Percentiles rank a stretch among this genome's conserved stretches.
Evolutionary conservation across 2,329 filamentous ascomycete species (phyloP).

Genomic region (Incumbomyces lentus): DNA sequence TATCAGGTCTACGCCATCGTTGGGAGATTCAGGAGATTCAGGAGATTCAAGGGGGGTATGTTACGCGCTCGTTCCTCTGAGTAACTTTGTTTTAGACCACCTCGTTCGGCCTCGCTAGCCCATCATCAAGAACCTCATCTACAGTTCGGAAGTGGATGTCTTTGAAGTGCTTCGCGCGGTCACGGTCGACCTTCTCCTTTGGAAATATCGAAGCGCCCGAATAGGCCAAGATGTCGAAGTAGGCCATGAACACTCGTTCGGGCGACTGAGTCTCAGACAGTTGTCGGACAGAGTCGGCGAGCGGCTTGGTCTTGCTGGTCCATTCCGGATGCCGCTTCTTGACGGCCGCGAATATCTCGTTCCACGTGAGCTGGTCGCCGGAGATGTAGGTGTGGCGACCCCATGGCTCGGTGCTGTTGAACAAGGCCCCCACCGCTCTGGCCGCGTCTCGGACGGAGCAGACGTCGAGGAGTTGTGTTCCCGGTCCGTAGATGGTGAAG

Average conservation of each 20-base stretch:
- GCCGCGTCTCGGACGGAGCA: constrained; percentile 7
- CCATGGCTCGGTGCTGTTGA: constrained; percentile 7
- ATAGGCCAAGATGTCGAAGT: constrained; percentile 9
- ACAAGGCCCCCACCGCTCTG: constrained; percentile 4
- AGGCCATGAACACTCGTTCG: neutral
- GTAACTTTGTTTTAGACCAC: too few species aligned
- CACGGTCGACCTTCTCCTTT: constrained; percentile 3
- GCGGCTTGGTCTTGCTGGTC: constrained; percentile 5
- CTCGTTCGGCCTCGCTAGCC: too few species aligned
- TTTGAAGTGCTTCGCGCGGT: constrained; percentile 7
- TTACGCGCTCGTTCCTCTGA: too few species aligned
- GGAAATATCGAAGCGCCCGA: constrained; percentile 7
- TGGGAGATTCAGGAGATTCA: too few species aligned
- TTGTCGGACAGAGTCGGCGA: neutral
- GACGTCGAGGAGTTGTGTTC: constrained; percentile 4
- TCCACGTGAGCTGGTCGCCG: neutral
- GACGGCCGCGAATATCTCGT: constrained; percentile 8
- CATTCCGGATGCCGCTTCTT: constrained; percentile 8
- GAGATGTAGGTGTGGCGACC: neutral
- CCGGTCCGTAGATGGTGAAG: constrained; percentile 10
- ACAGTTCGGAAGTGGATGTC: constrained; percentile 4
- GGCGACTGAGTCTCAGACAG: neutral
- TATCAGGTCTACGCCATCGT: too few species aligned
- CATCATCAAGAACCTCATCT: neutral
- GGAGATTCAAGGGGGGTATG: too few species aligned